These are phyloP conservation scores for Ceriops zippeliana DNA, from an alignment of 345 rosid species.

Conservation along the genomic window DNA sequence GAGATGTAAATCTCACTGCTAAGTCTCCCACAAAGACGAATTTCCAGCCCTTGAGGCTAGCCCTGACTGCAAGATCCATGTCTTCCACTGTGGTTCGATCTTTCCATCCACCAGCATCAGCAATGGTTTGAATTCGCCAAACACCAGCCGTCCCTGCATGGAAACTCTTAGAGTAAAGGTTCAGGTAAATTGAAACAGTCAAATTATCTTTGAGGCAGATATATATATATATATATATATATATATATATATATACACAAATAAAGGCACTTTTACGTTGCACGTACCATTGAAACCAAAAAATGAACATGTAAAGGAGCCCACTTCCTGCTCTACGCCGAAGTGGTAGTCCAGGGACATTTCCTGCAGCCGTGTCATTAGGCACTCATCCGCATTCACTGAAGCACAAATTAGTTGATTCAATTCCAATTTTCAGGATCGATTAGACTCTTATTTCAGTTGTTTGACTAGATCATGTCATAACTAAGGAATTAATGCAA, in stretches of 20 bases:
- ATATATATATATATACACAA: background rate
- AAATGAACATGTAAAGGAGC: too few species aligned
- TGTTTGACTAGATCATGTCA: too few species aligned
- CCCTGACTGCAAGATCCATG: conserved; percentile 59
- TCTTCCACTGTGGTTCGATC: conserved; percentile 59
- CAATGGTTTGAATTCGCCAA: conserved; percentile 47
- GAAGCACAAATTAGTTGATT: too few species aligned
- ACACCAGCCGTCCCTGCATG: conserved; percentile 48
- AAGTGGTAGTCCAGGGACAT: too few species aligned
- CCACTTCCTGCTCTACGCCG: too few species aligned
- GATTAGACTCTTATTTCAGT: too few species aligned
- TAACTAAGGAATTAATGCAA: too few species aligned
- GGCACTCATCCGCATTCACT: too few species aligned
- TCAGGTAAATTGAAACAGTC: background rate
- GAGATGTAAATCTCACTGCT: conserved; percentile 21
- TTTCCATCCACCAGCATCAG: conserved; percentile 59
- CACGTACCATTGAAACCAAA: conserved; percentile 21
- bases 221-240: too few species aligned
- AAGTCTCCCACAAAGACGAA: conserved; percentile 42
- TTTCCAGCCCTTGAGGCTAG: conserved; percentile 58
- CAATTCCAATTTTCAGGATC: too few species aligned
- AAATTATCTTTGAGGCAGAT: background rate
- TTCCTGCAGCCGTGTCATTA: too few species aligned
- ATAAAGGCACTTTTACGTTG: background rate
- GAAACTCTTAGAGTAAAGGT: background rate